Percentiles rank a stretch among this genome's conserved stretches.
Conservation (phyloP, 2,329 filamentous ascomycete genomes). For the Trichoderma sp. region DNA sequence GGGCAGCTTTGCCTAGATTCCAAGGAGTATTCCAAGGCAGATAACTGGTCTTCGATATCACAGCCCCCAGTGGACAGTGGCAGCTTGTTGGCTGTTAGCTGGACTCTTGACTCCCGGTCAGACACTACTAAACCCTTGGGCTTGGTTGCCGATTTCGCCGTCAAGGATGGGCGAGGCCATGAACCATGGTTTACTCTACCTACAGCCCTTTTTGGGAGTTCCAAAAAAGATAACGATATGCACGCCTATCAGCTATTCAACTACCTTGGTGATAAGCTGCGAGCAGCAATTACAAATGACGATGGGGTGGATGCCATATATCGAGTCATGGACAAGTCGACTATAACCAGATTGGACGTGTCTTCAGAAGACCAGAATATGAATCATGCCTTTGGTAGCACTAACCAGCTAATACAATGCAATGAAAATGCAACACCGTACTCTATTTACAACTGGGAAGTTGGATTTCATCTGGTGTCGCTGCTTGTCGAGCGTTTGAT, state of each 20-base stretch:
- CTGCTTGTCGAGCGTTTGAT: neutral
- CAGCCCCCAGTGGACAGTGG: too few relatives aligned
- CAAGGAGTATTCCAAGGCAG: neutral
- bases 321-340: neutral
- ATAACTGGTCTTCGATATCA: neutral
- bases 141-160: neutral
- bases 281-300: neutral
- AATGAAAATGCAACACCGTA: neutral
- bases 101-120: neutral
- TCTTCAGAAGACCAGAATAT: neutral
- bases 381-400: neutral
- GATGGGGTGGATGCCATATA: neutral
- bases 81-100: neutral
- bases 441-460: slow-evolving; percentile 13
- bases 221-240: neutral
- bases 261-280: neutral
- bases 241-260: neutral
- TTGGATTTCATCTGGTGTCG: neutral
- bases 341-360: neutral
- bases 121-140: neutral
- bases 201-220: neutral
- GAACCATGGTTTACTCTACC: neutral
- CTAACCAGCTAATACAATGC: neutral
- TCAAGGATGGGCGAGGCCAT: neutral
- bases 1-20: neutral